These are phyloP conservation scores for Wickerhamomyces bisporus DNA, from an alignment of 805 yeast genomes.

Conservation along the genomic window DNA sequence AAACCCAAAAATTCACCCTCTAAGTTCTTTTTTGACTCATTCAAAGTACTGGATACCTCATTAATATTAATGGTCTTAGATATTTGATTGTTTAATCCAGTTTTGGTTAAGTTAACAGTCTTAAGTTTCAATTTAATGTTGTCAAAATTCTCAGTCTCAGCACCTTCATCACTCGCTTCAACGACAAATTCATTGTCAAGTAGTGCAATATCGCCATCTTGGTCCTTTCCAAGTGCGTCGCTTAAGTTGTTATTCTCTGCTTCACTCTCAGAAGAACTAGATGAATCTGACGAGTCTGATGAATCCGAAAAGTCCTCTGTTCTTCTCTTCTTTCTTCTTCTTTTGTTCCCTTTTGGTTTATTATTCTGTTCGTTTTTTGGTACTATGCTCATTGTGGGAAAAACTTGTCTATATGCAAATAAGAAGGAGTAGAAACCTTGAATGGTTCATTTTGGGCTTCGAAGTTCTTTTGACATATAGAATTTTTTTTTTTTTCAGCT, in stretches of 20 bases:
- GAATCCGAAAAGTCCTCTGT: slow-evolving; percentile 65
- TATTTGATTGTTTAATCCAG: slow-evolving; percentile 27
- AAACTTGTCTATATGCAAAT: too few species aligned
- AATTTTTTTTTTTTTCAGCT: too few species aligned
- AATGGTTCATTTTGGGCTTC: too few species aligned
- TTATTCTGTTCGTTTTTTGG: slow-evolving; percentile 17
- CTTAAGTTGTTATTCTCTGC: not conserved
- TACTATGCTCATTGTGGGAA: slow-evolving; percentile 19
- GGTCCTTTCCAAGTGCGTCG: too few species aligned
- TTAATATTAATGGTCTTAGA: slow-evolving; percentile 25
- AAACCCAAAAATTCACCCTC: slow-evolving; percentile 47
- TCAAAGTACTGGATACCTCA: slow-evolving; percentile 25
- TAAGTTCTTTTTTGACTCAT: slow-evolving; percentile 31
- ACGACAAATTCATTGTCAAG: slow-evolving; percentile 28
- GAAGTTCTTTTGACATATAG: too few species aligned
- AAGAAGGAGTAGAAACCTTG: too few species aligned
- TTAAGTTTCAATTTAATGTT: slow-evolving; percentile 15
- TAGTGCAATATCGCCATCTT: slow-evolving; percentile 23
- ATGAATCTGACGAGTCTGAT: slow-evolving; percentile 44
- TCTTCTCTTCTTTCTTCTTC: slow-evolving; percentile 77
- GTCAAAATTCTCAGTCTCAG: slow-evolving; percentile 10
- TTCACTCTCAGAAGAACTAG: slow-evolving; percentile 27
- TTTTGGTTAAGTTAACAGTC: slow-evolving; percentile 26
- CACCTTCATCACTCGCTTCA: not conserved
- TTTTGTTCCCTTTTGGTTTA: slow-evolving; percentile 26